Percentiles rank a stretch among this genome's conserved stretches.
Evolutionary conservation across 371 early-diverging fungal genomes (phyloP).

Genomic region (Mucor mucedo): DNA sequence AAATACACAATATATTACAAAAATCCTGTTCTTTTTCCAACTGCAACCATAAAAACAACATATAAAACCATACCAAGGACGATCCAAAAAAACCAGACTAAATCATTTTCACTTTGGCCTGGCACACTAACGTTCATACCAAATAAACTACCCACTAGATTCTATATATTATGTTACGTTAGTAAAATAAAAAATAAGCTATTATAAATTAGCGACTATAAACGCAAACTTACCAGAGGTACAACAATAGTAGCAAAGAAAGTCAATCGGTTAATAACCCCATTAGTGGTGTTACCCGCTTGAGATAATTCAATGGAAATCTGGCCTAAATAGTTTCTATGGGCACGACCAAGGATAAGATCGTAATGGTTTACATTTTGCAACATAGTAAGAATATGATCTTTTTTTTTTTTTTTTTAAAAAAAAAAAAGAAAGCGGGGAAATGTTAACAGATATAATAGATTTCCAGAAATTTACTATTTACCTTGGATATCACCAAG

Average conservation of each 20-base stretch:
- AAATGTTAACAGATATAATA: neutral
- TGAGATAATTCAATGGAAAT: slow-evolving; percentile 96
- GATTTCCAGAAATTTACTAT: neutral
- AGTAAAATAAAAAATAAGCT: neutral
- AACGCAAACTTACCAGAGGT: slow-evolving; percentile 51
- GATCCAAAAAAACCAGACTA: slow-evolving; percentile 84
- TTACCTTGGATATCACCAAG: slow-evolving; percentile 90
- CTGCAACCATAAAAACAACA: slow-evolving; percentile 40
- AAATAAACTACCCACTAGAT: slow-evolving; percentile 66
- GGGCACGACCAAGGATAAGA: slow-evolving; percentile 86
- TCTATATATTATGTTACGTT: neutral
- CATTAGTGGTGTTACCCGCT: slow-evolving; percentile 90
- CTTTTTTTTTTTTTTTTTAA: slow-evolving; percentile 39
- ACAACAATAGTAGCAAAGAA: slow-evolving; percentile 90
- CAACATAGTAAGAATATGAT: slow-evolving; percentile 94
- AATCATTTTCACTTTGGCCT: slow-evolving; percentile 64
- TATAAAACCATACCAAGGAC: slow-evolving; percentile 58
- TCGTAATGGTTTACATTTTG: slow-evolving; percentile 92
- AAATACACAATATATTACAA: slow-evolving; percentile 14
- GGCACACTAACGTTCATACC: slow-evolving; percentile 89
- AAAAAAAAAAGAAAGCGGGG: neutral
- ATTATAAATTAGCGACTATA: neutral
- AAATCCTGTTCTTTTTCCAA: slow-evolving; percentile 45
- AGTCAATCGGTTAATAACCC: slow-evolving; percentile 90
- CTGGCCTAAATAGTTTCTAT: slow-evolving; percentile 95